Percentiles rank a stretch among this genome's conserved stretches.
Conservation (phyloP, 345 rosid species). For the Capsella bursapastoris region DNA sequence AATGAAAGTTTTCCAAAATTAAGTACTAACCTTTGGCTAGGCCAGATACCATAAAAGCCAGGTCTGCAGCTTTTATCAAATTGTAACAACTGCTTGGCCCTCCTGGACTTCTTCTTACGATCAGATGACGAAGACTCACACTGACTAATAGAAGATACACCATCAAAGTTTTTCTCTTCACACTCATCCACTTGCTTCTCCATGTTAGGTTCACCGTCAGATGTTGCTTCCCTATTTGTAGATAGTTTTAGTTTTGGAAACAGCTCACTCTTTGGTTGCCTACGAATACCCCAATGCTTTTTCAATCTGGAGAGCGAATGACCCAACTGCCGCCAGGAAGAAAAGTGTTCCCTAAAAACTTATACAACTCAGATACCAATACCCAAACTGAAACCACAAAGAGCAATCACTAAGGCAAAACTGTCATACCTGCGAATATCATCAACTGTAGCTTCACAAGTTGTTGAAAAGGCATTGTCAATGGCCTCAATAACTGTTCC, state of each 20-base stretch:
- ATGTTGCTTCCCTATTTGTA: constrained; percentile 45
- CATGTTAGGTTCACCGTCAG: constrained; percentile 51
- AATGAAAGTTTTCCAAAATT: background rate
- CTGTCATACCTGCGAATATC: constrained; percentile 64
- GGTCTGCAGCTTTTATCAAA: constrained; percentile 89
- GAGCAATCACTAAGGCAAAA: constrained; percentile 22
- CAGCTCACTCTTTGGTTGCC: constrained; percentile 67
- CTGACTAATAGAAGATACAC: constrained; percentile 32
- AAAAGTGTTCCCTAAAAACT: constrained; percentile 63
- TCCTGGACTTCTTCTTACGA: constrained; percentile 48
- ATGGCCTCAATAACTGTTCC: constrained; percentile 55
- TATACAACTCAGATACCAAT: constrained; percentile 30
- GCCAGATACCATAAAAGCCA: constrained; percentile 95
- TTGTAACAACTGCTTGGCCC: constrained; percentile 73
- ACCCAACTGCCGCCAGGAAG: constrained; percentile 75
- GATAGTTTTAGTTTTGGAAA: constrained; percentile 75
- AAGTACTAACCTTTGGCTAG: constrained; percentile 68
- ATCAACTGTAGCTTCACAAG: constrained; percentile 49
- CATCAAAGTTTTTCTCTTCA: constrained; percentile 51
- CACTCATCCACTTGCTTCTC: constrained; percentile 63
- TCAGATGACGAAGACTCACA: constrained; percentile 40
- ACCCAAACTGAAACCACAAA: constrained; percentile 20
- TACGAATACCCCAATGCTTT: constrained; percentile 80
- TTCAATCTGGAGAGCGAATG: constrained; percentile 49
- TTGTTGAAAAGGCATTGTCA: constrained; percentile 63